phyloP scores from a whole-genome alignment of 805 yeast genomes.

The Candida pseudofarinosa region DNA sequence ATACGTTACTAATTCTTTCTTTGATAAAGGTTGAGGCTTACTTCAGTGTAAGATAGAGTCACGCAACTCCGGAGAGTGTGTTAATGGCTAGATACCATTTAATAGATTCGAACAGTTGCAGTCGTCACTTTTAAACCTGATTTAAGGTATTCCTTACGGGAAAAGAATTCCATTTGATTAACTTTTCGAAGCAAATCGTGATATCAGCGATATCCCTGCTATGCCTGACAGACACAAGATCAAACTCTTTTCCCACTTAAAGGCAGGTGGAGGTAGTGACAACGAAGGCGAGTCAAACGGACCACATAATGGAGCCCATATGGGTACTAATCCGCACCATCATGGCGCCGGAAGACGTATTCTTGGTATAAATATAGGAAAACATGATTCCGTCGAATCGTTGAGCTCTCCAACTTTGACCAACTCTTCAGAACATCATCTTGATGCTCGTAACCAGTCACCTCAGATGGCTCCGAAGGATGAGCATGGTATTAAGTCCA shows the following conservation, averaged over 20 bases:
- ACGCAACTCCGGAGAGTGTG: background rate
- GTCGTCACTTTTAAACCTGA: background rate
- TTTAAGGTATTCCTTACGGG: background rate
- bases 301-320: conserved; percentile 26
- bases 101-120: background rate
- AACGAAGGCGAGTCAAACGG: conserved; percentile 26
- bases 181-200: no score
- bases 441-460: conserved; percentile 6
- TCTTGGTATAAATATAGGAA: conserved; percentile 40
- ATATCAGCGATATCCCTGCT: background rate
- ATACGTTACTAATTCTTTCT: no score
- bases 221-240: conserved; percentile 45
- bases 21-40: background rate
- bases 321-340: conserved; percentile 1
- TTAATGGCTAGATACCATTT: background rate
- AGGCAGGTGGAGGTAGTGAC: conserved; percentile 16
- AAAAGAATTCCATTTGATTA: no score
- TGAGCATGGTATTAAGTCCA: conserved; percentile 29
- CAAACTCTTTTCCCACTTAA: conserved; percentile 38
- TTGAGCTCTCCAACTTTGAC: conserved; percentile 33
- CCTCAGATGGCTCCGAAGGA: conserved; percentile 7
- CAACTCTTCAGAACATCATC: conserved; percentile 26
- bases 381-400: conserved; percentile 36
- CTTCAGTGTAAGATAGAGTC: background rate
- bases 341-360: conserved; percentile 20